Percentiles rank a stretch among this genome's conserved stretches.
Conservation (phyloP, 2,329 filamentous ascomycete genomes). For the Cercospora sojina region DNA sequence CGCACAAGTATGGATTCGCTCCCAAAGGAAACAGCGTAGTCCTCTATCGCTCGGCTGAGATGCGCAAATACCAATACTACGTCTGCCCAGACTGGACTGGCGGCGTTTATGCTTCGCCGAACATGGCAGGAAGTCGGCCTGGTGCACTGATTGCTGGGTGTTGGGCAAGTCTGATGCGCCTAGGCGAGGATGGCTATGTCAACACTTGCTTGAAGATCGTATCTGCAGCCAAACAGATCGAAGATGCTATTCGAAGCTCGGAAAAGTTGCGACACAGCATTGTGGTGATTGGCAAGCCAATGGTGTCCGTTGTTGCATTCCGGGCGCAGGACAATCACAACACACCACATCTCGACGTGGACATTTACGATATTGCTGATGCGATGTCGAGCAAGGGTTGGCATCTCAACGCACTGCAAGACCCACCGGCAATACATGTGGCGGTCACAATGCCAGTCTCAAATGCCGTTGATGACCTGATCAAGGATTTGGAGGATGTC, state of each 20-base stretch:
- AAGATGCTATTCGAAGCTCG: constrained; percentile 67
- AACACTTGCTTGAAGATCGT: constrained; percentile 86
- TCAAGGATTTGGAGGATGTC: constrained; percentile 64
- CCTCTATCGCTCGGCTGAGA: constrained; percentile 76
- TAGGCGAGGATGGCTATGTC: constrained; percentile 86
- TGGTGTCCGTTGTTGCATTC: constrained; percentile 90
- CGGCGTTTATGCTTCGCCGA: constrained; percentile 91
- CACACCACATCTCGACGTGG: constrained; percentile 58
- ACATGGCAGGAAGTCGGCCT: constrained; percentile 85
- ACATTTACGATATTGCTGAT: constrained; percentile 94
- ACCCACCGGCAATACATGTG: constrained; percentile 87
- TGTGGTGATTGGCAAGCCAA: constrained; percentile 75
- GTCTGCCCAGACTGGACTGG: constrained; percentile 92
- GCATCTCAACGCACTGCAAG: constrained; percentile 94
- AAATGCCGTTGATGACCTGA: constrained; percentile 74
- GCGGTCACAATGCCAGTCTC: constrained; percentile 87
- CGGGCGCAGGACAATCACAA: constrained; percentile 49
- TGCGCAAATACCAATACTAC: constrained; percentile 93
- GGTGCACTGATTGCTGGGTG: constrained; percentile 93
- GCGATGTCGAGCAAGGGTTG: constrained; percentile 80
- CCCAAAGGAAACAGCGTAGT: constrained; percentile 95
- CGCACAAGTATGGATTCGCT: constrained; percentile 98
- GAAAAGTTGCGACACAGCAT: constrained; percentile 70
- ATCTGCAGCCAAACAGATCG: constrained; percentile 78
- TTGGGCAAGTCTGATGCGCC: constrained; percentile 87